phyloP scores from a whole-genome alignment of 257 asterid genomes.

The Solanum ossicruentum region DNA sequence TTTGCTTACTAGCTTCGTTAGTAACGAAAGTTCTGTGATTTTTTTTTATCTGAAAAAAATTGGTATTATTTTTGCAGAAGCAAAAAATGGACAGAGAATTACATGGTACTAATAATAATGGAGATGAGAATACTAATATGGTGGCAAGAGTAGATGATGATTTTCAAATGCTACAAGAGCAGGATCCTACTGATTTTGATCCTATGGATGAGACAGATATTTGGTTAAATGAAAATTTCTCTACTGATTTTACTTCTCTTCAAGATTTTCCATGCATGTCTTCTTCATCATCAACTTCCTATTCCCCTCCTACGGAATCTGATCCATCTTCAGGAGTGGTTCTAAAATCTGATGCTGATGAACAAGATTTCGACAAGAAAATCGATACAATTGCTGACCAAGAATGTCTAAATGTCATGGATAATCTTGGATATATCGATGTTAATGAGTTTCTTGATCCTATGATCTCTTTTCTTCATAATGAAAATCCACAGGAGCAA shows the following conservation, averaged over 20 bases:
- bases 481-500: constrained; percentile 20
- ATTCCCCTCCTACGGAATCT: constrained; percentile 15
- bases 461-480: constrained; percentile 34
- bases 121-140: background rate
- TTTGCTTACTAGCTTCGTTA: background rate
- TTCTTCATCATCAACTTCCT: constrained; percentile 27
- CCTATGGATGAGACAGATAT: constrained; percentile 31
- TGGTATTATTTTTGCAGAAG: background rate
- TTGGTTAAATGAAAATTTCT: constrained; percentile 40
- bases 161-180: constrained; percentile 6
- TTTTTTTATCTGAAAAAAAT: background rate
- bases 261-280: constrained; percentile 64
- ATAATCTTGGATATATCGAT: constrained; percentile 56
- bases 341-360: constrained; percentile 25
- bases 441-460: constrained; percentile 62
- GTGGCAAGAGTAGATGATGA: background rate
- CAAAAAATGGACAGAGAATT: background rate
- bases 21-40: background rate
- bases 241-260: constrained; percentile 15
- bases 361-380: constrained; percentile 2
- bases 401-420: constrained; percentile 50
- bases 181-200: constrained; percentile 7
- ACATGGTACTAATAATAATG: constrained; percentile 2
- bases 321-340: constrained; percentile 26
- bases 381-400: constrained; percentile 5